Percentiles rank a stretch among this genome's conserved stretches.
phyloP scores from a whole-genome alignment of 202 grass and related monocot species.

The Carex sylvatica region DNA sequence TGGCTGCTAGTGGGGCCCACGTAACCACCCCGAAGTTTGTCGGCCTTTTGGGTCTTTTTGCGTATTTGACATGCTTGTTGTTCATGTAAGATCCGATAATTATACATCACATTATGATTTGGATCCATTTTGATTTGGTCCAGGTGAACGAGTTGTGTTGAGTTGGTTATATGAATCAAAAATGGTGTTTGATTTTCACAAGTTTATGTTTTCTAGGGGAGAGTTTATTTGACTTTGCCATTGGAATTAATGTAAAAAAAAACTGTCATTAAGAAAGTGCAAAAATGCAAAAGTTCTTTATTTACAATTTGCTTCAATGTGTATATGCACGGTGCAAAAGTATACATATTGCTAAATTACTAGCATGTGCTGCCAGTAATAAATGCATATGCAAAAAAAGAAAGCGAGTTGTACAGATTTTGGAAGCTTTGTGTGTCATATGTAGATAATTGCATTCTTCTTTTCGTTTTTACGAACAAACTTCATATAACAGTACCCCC shows the following conservation, averaged over 20 bases:
- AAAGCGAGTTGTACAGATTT: neutral
- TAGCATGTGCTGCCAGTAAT: neutral
- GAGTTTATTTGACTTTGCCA: slow-evolving; percentile 8
- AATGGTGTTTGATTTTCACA: neutral
- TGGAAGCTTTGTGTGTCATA: neutral
- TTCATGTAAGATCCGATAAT: slow-evolving; percentile 8
- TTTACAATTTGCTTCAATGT: neutral
- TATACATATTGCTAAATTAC: neutral
- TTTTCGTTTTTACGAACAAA: too few species aligned
- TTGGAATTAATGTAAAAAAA: slow-evolving; percentile 21
- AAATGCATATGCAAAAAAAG: neutral
- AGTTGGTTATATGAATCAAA: neutral
- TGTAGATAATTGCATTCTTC: neutral
- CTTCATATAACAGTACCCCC: too few species aligned
- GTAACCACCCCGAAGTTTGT: neutral
- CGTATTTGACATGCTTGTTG: slow-evolving; percentile 20
- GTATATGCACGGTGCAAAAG: neutral
- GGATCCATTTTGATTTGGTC: neutral
- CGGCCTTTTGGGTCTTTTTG: slow-evolving; percentile 6
- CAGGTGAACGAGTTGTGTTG: neutral
- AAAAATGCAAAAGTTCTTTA: neutral
- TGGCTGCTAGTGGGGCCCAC: slow-evolving; percentile 27
- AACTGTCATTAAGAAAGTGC: neutral
- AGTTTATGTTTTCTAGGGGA: slow-evolving; percentile 9
- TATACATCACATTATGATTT: neutral